Percentiles rank a stretch among this genome's conserved stretches.
Conservation (phyloP, 208 protist species). For the Leishmania amazonensis region DNA sequence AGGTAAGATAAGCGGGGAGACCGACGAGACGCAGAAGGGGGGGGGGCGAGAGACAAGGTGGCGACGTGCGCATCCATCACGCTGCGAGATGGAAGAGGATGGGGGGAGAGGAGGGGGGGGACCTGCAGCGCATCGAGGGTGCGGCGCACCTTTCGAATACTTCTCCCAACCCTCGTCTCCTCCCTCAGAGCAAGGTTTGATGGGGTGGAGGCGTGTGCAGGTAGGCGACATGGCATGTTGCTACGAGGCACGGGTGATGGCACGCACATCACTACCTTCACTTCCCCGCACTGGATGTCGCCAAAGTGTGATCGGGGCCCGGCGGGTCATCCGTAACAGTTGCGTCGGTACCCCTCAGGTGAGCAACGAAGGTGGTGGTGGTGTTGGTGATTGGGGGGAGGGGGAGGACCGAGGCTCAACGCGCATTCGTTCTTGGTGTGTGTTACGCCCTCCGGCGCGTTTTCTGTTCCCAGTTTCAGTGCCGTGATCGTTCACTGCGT, state of each 20-base stretch:
- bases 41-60: background rate
- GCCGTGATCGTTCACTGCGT: background rate
- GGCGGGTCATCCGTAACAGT: background rate
- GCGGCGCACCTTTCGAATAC: background rate
- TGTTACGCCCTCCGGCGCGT: background rate
- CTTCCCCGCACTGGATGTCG: background rate
- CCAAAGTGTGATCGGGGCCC: background rate
- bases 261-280: background rate
- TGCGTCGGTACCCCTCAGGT: background rate
- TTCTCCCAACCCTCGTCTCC: background rate
- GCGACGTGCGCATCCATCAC: background rate
- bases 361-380: background rate
- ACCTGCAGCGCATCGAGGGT: background rate
- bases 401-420: background rate
- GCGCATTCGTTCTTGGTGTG: background rate
- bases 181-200: background rate
- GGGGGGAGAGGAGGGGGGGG: background rate
- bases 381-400: background rate
- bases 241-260: background rate
- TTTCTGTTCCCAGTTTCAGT: background rate
- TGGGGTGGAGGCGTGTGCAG: background rate
- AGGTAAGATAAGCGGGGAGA: background rate
- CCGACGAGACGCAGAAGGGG: background rate
- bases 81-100: background rate
- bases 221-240: background rate